These are phyloP conservation scores for Cyanodermella asteris DNA, from an alignment of 2,329 filamentous ascomycete species.

Conservation along the genomic window DNA sequence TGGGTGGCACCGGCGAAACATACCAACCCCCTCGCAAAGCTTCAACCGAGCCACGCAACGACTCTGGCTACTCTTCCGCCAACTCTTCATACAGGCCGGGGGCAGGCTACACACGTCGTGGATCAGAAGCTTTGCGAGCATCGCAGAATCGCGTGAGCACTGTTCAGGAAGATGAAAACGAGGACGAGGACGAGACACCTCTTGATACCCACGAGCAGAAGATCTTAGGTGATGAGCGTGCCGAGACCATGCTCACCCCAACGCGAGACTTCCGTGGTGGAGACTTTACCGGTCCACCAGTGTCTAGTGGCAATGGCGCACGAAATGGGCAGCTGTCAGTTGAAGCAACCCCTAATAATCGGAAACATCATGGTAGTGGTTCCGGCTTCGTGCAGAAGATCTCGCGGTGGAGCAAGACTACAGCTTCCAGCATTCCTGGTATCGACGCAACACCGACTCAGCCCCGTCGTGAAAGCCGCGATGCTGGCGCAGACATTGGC, in stretches of 20 bases:
- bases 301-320: slow-evolving; percentile 20
- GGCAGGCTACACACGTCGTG: slow-evolving; percentile 19
- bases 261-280: slow-evolving; percentile 28
- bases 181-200: too few species aligned
- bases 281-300: slow-evolving; percentile 23
- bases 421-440: too few species aligned
- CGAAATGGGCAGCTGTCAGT: too few species aligned
- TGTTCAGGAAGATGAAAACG: slow-evolving; percentile 64
- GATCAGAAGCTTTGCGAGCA: slow-evolving; percentile 26
- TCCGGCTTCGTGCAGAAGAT: slow-evolving; percentile 79
- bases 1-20: too few species aligned
- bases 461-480: too few species aligned
- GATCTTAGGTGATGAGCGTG: slow-evolving; percentile 31
- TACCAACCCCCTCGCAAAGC: neutral
- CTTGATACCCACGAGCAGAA: slow-evolving; percentile 32
- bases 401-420: slow-evolving; percentile 94
- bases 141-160: slow-evolving; percentile 76
- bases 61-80: slow-evolving; percentile 54
- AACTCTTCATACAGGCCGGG: slow-evolving; percentile 14
- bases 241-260: slow-evolving; percentile 39
- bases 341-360: slow-evolving; percentile 56
- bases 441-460: too few species aligned
- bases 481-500: slow-evolving; percentile 56
- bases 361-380: slow-evolving; percentile 72
- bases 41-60: slow-evolving; percentile 46